These are phyloP conservation scores for Carex kokanica DNA, from an alignment of 176 grass and related monocot species.

Conservation along the genomic window DNA sequence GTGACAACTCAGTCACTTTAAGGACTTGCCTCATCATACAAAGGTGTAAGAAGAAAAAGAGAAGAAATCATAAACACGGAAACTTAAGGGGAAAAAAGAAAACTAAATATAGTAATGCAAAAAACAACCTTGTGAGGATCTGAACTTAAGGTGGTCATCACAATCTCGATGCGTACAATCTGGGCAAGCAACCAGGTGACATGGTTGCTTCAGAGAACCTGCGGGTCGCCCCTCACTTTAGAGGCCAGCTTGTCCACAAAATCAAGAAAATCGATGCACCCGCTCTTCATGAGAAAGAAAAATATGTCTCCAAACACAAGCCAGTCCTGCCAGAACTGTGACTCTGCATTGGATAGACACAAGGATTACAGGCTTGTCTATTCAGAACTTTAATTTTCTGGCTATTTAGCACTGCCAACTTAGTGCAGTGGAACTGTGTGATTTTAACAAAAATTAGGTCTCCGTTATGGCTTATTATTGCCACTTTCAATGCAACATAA, in stretches of 20 bases:
- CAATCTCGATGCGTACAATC: conserved; percentile 94
- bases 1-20: conserved; percentile 5
- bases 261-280: conserved; percentile 97
- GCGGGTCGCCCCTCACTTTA: conserved; percentile 70
- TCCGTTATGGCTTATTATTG: background rate
- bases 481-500: background rate
- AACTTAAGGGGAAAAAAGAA: conserved; percentile 5
- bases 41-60: background rate
- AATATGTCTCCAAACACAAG: conserved; percentile 94
- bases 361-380: background rate
- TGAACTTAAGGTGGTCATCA: conserved; percentile 79
- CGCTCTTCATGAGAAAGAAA: conserved; percentile 99
- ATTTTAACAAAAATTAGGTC: background rate
- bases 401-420: background rate
- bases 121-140: conserved; percentile 73
- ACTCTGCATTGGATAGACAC: conserved; percentile 42
- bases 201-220: conserved; percentile 92
- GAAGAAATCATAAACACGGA: conserved; percentile 1
- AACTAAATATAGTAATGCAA: background rate
- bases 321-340: conserved; percentile 97
- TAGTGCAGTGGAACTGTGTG: background rate
- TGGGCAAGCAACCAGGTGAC: conserved; percentile 95
- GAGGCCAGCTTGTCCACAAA: conserved; percentile 91
- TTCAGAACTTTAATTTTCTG: background rate
- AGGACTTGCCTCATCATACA: conserved; percentile 17